Base-by-base conservation (phyloP, 164 flowering plant species). In the Dillenia turbinata region DNA sequence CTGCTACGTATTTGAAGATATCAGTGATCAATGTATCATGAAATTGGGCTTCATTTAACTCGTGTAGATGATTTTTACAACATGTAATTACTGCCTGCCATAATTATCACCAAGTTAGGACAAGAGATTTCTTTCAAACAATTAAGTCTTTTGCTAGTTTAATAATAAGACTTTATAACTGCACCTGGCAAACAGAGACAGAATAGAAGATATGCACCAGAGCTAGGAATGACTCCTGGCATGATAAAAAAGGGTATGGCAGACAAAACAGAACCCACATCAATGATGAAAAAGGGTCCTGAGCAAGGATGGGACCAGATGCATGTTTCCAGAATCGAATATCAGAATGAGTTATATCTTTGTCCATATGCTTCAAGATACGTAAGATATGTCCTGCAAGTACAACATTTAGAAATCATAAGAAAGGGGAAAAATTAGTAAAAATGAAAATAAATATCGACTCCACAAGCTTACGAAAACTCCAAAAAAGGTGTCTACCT, bases 211-310 rank as follows among this genome's bases (percentile, higher is more conserved):
- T 65, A 67, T 94, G 96, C 66, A 94, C 88, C 64, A 91, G 87
- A 58, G 84, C 77, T 44, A 84, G 57, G 66, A 86, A 77, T 53
- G 92, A 76, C n/a, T 83, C 87, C 61, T 71, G 56, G 62, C 86
- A 86, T 19, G 77, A 73, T 26, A 89, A 33, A 65, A 83, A 82
- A 40, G 89, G 92, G 56, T 22, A 57, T 40, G 99, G 99, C 45
- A 94, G 90, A 64, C 96, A 91, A 76, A 85, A 94, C 9, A 94
- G 82, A 60, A 79, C 71, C 97, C 91, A 94, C 96, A 94, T 94
- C 78, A 94, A 74, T 14, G 99, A 83, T 70, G 97, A 89, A 69
- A 94, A 94, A 33, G 99, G 86, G 68, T 94, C 99, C 71, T 61
- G 85, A 44, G 84, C 72, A 66, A 94, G 82, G 67, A 94, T 69